A percentile compares a stretch with the other conserved stretches of the same genome.
Conservation (phyloP, 495 filamentous ascomycete species). For the Daldinia bambusicola region DNA sequence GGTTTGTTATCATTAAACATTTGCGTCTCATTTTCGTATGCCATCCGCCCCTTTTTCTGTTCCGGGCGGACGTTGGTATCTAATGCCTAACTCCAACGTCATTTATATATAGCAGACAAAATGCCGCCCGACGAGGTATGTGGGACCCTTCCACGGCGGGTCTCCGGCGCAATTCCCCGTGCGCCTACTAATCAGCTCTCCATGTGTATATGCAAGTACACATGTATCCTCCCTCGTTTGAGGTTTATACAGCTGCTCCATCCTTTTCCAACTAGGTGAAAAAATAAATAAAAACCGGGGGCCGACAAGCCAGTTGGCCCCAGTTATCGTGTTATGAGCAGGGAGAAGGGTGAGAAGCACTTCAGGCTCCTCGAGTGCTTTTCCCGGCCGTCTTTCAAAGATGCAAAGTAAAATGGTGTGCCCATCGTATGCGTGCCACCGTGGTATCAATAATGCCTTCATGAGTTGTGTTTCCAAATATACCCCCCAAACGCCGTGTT, state of each 20-base stretch:
- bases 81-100: slow-evolving; percentile 40
- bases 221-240: slow-evolving; percentile 20
- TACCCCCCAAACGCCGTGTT: slow-evolving; percentile 43
- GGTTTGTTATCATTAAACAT: slow-evolving; percentile 41
- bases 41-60: slow-evolving; percentile 44
- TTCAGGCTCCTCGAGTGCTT: slow-evolving; percentile 37
- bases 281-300: slow-evolving; percentile 11
- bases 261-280: slow-evolving; percentile 32
- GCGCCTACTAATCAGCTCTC: slow-evolving; percentile 31
- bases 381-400: slow-evolving; percentile 41
- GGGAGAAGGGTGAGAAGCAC: slow-evolving; percentile 32
- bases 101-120: slow-evolving; percentile 42
- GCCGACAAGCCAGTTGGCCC: slow-evolving; percentile 12
- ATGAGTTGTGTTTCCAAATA: slow-evolving; percentile 28
- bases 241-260: slow-evolving; percentile 27
- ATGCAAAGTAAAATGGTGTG: slow-evolving; percentile 45
- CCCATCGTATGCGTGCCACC: slow-evolving; percentile 49
- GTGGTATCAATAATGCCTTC: slow-evolving; percentile 47
- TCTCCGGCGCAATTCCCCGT: slow-evolving; percentile 26
- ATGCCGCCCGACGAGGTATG: slow-evolving; percentile 25
- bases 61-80: slow-evolving; percentile 47
- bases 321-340: slow-evolving; percentile 2
- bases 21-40: slow-evolving; percentile 47
- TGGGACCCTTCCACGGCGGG: slow-evolving; percentile 14
- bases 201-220: slow-evolving; percentile 29